A percentile compares a stretch with the other conserved stretches of the same genome.
These are phyloP conservation scores for Benincasa hispida DNA, from an alignment of 306 rosid species.

Conservation along the genomic window DNA sequence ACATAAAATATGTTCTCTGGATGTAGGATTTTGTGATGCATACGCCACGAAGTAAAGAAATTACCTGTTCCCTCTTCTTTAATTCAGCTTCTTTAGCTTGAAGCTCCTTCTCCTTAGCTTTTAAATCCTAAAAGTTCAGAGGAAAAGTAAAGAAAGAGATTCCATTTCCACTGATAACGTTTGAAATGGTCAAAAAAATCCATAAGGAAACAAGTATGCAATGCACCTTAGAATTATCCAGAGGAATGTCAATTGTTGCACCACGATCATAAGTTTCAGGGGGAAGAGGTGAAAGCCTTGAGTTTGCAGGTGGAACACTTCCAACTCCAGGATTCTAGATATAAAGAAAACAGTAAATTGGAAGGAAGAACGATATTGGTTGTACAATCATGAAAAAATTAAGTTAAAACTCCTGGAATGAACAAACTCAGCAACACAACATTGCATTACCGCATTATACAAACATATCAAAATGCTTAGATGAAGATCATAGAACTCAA, in stretches of 20 bases:
- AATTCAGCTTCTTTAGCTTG: conserved; percentile 76
- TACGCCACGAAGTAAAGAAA: background rate
- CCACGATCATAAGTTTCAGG: conserved; percentile 63
- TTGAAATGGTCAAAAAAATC: background rate
- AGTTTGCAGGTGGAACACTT: conserved; percentile 38
- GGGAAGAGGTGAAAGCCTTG: conserved; percentile 58
- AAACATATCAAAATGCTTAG: background rate
- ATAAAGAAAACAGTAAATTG: conserved; percentile 9
- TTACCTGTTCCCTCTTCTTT: conserved; percentile 81
- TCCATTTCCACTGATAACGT: background rate
- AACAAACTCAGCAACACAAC: background rate
- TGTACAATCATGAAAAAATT: background rate
- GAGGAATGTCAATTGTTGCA: conserved; percentile 54
- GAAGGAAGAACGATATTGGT: background rate
- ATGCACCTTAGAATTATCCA: conserved; percentile 40
- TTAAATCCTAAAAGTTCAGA: conserved; percentile 30
- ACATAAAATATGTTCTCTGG: background rate
- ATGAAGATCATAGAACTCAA: background rate
- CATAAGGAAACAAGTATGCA: background rate
- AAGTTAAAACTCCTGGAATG: background rate
- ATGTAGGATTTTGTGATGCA: background rate
- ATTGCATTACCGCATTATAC: background rate
- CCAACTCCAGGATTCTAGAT: conserved; percentile 31
- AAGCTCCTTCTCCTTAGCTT: conserved; percentile 79
- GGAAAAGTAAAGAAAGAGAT: background rate